A percentile compares a stretch with the other conserved stretches of the same genome.
These are phyloP conservation scores for Prunus mume DNA, from an alignment of 306 rosid species.

Conservation along the genomic window DNA sequence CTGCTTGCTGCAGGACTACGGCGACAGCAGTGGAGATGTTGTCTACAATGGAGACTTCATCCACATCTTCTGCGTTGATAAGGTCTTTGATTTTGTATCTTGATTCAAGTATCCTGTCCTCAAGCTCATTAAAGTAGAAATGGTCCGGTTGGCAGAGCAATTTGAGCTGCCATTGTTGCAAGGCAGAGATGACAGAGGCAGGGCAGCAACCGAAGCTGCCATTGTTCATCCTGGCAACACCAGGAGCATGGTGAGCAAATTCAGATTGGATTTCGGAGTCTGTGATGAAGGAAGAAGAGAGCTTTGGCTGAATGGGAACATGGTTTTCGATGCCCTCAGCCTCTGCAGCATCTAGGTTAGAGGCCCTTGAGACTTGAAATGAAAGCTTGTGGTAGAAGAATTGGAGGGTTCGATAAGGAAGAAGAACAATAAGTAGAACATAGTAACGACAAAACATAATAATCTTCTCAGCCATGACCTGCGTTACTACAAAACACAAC, in stretches of 20 bases:
- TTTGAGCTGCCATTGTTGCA: constrained; percentile 42
- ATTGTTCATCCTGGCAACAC: constrained; percentile 66
- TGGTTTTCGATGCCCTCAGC: constrained; percentile 22
- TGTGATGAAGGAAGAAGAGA: constrained; percentile 28
- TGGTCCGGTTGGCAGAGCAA: constrained; percentile 52
- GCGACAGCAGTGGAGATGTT: constrained; percentile 76
- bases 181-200: constrained; percentile 43
- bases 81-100: constrained; percentile 43
- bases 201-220: constrained; percentile 71
- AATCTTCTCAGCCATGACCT: neutral
- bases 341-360: constrained; percentile 25
- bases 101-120: constrained; percentile 32
- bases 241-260: constrained; percentile 53
- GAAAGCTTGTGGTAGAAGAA: constrained; percentile 4
- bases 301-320: constrained; percentile 31
- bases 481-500: neutral
- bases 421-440: neutral
- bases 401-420: constrained; percentile 1
- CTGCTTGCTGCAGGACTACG: constrained; percentile 52
- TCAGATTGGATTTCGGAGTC: constrained; percentile 38
- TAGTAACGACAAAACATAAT: neutral
- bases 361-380: neutral
- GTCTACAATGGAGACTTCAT: constrained; percentile 57
- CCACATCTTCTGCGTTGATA: constrained; percentile 47
- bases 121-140: constrained; percentile 55